Percentiles rank a stretch among this genome's conserved stretches.
phyloP scores from a whole-genome alignment of 129 eudicot species.

The Tagetes erecta region DNA sequence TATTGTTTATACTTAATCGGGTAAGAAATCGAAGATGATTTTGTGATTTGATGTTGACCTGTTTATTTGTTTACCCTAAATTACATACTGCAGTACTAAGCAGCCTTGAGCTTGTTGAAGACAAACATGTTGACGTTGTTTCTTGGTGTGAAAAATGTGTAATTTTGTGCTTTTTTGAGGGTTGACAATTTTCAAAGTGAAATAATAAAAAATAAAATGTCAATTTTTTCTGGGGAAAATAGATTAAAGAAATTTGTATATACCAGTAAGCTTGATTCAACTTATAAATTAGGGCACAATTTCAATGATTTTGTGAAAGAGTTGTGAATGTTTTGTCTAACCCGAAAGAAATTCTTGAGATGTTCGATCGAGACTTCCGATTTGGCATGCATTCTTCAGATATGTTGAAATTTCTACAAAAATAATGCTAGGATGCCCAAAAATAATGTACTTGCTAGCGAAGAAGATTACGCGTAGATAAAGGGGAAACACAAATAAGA shows the following conservation, averaged over 20 bases:
- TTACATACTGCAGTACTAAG: slow-evolving; percentile 18
- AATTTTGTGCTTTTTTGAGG: background rate
- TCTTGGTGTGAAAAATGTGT: slow-evolving; percentile 21
- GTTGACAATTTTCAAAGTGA: slow-evolving; percentile 10
- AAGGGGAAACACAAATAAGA: background rate
- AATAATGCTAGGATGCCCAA: background rate
- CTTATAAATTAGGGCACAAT: background rate
- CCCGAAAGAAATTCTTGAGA: background rate
- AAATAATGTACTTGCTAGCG: background rate
- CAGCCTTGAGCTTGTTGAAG: slow-evolving; percentile 5
- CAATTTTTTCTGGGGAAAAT: background rate
- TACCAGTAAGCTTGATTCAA: background rate
- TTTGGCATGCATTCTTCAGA: background rate
- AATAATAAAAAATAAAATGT: background rate
- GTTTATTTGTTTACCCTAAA: slow-evolving; percentile 24
- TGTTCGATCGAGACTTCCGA: slow-evolving; percentile 1
- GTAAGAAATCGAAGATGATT: slow-evolving; percentile 33
- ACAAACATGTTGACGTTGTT: background rate
- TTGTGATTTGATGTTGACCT: slow-evolving; percentile 28
- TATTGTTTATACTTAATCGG: background rate
- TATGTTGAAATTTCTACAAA: background rate
- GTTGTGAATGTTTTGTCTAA: background rate
- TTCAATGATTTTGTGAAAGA: background rate
- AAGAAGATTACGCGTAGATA: background rate
- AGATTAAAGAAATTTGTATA: background rate